phyloP scores from a whole-genome alignment of 768 basidiomycete species.

The Mycena albidolilacea region DNA sequence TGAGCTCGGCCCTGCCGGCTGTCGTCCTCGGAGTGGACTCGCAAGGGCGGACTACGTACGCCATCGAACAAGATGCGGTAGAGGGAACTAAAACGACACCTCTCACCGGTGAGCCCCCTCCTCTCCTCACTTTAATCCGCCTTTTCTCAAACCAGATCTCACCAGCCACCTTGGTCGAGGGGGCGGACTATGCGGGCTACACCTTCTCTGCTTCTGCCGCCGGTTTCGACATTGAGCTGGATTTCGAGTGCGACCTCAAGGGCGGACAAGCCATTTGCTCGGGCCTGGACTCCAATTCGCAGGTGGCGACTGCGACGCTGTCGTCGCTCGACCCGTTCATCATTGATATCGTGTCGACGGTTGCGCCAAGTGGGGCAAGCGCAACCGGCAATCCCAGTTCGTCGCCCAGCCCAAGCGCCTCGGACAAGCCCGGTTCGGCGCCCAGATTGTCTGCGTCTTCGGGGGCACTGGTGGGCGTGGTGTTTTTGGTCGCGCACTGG shows the following conservation, averaged over 20 bases:
- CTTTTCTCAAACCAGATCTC: no score
- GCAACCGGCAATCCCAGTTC: not conserved
- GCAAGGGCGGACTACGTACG: constrained; percentile 25
- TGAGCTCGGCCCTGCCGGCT: not conserved
- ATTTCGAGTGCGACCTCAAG: constrained; percentile 1
- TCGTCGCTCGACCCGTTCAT: not conserved
- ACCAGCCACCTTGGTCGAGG: not conserved
- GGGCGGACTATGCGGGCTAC: not conserved
- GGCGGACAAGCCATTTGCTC: constrained; percentile 4
- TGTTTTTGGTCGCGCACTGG: not conserved
- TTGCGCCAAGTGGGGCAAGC: not conserved
- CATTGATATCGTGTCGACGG: constrained; percentile 6
- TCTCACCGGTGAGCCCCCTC: not conserved
- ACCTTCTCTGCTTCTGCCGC: not conserved
- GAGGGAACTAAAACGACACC: not conserved
- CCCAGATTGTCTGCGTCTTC: not conserved
- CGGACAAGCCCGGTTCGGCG: no score
- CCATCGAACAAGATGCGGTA: constrained; percentile 8
- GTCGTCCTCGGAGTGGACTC: constrained; percentile 26
- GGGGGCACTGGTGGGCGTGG: not conserved
- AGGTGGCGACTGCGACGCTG: not conserved
- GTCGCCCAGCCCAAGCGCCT: not conserved
- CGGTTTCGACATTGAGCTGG: not conserved
- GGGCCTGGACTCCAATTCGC: not conserved
- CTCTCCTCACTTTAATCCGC: no score